phyloP scores from a whole-genome alignment of 139 green algal species.

The Chlamydomonas sp. region DNA sequence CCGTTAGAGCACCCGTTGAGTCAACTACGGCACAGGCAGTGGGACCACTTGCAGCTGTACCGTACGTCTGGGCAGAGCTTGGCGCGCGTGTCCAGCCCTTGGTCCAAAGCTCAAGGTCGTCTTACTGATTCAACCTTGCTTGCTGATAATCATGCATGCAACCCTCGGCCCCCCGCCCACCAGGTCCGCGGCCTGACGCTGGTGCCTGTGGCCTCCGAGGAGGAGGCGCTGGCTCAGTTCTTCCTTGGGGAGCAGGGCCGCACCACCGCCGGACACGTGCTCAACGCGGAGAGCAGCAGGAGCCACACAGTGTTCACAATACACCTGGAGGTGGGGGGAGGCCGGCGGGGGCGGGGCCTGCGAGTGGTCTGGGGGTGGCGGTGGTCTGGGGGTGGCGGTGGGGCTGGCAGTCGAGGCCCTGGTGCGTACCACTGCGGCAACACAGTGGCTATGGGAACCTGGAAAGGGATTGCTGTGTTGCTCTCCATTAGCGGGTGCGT shows the following conservation, averaged over 20 bases:
- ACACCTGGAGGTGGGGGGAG: slow-evolving; percentile 56
- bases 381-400: too few relatives aligned
- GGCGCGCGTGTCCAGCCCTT: too few relatives aligned
- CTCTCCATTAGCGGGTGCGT: too few relatives aligned
- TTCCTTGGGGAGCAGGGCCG: slow-evolving; percentile 76
- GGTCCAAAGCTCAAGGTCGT: too few relatives aligned
- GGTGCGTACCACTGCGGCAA: background rate
- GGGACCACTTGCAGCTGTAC: background rate
- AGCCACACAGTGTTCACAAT: slow-evolving; percentile 84
- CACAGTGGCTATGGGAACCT: background rate
- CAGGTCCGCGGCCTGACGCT: slow-evolving; percentile 73
- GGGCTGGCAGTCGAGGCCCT: background rate
- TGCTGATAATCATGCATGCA: background rate
- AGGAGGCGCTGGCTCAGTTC: slow-evolving; percentile 77
- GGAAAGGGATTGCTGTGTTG: too few relatives aligned
- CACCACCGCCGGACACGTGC: slow-evolving; percentile 67
- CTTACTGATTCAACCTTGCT: background rate
- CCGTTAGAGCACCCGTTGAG: background rate
- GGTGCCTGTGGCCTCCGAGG: slow-evolving; percentile 66
- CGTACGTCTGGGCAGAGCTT: background rate
- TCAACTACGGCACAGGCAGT: too few relatives aligned
- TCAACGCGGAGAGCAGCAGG: slow-evolving; percentile 69
- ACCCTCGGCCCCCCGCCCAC: background rate
- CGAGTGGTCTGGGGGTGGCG: background rate
- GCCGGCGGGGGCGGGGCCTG: background rate